These are phyloP conservation scores for Ophiostoma quercus DNA, from an alignment of 2,329 filamentous ascomycete genomes.

Conservation along the genomic window DNA sequence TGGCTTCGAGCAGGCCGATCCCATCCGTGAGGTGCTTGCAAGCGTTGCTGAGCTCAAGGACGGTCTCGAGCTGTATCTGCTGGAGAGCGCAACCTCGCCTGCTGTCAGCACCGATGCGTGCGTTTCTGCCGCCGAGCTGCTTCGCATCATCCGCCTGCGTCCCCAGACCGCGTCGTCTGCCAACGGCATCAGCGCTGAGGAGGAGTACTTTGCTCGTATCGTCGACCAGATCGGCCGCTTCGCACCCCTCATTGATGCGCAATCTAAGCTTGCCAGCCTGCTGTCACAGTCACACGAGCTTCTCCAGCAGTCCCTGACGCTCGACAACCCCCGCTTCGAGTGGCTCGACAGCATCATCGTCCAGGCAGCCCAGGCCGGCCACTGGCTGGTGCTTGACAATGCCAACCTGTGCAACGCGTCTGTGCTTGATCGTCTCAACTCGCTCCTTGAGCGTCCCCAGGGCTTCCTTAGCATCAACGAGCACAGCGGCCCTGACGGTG, in stretches of 20 bases:
- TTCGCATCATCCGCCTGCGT: conserved; percentile 44
- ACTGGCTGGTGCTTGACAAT: conserved; percentile 94
- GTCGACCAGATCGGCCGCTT: conserved; percentile 39
- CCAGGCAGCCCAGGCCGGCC: conserved; percentile 74
- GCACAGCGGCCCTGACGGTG: conserved; percentile 75
- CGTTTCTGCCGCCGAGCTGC: conserved; percentile 45
- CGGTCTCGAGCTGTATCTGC: conserved; percentile 45
- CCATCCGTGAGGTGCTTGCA: conserved; percentile 62
- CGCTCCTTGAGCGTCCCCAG: conserved; percentile 76
- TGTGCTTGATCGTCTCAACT: conserved; percentile 90
- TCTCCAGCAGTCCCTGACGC: conserved; percentile 48
- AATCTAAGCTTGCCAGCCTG: conserved; percentile 44
- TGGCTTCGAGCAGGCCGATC: conserved; percentile 91
- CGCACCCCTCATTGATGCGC: conserved; percentile 39
- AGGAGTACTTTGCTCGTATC: conserved; percentile 38
- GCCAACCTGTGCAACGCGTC: conserved; percentile 95
- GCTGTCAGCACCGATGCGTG: conserved; percentile 26
- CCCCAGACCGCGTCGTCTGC: not conserved
- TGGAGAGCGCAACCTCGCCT: conserved; percentile 43
- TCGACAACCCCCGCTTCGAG: conserved; percentile 78
- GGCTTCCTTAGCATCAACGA: conserved; percentile 89
- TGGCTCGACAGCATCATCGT: conserved; percentile 94
- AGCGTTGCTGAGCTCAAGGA: conserved; percentile 33
- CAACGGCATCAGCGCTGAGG: conserved; percentile 33
- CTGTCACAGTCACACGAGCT: conserved; percentile 47